Percentiles rank a stretch among this genome's conserved stretches.
Conservation (phyloP, 345 rosid genomes). For the Eucalyptus fibrosa region DNA sequence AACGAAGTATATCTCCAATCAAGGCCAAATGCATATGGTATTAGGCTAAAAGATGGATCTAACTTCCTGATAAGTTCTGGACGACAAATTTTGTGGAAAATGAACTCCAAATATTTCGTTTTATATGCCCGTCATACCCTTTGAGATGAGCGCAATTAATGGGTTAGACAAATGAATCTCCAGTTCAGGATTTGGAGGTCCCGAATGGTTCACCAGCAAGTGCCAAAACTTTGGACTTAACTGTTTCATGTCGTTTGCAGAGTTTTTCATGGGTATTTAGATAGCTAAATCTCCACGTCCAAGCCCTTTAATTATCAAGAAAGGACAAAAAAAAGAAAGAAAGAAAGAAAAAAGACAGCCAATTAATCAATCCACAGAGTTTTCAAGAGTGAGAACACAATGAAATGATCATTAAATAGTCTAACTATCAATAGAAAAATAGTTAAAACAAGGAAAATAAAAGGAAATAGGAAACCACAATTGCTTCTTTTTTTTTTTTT, state of each 20-base stretch:
- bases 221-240: not conserved
- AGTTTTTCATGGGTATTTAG: not conserved
- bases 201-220: not conserved
- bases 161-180: not conserved
- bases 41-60: not conserved
- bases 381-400: not conserved
- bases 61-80: not conserved
- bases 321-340: too few relatives aligned
- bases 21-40: not conserved
- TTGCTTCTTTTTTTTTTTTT: not conserved
- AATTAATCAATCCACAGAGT: not conserved
- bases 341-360: not conserved
- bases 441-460: not conserved
- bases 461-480: not conserved
- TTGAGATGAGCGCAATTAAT: not conserved
- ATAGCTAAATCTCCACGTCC: too few relatives aligned
- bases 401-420: not conserved
- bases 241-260: not conserved
- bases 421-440: not conserved
- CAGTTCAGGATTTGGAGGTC: rapidly evolving
- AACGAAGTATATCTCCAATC: not conserved
- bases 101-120: not conserved
- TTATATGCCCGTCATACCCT: not conserved
- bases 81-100: not conserved
- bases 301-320: not conserved